Conservation (phyloP, 2,329 filamentous ascomycete genomes). For the Taxawa tesnikishii region DNA sequence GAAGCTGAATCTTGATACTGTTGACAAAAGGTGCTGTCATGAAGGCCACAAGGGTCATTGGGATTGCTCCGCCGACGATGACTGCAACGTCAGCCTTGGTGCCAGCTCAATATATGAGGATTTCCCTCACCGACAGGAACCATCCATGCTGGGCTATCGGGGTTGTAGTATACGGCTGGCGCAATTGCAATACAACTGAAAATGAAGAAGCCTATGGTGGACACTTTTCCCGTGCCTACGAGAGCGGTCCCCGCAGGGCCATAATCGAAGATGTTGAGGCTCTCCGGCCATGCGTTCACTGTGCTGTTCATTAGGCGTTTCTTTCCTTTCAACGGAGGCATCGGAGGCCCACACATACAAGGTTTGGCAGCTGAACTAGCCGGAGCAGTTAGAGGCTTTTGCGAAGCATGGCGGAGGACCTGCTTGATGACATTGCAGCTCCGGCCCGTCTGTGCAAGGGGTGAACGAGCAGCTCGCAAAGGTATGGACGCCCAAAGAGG, state of each 20-base stretch:
- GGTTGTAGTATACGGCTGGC: slow-evolving; percentile 39
- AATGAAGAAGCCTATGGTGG: slow-evolving; percentile 55
- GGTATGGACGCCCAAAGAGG: too few species aligned
- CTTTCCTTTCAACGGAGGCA: too few species aligned
- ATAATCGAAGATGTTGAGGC: slow-evolving; percentile 62
- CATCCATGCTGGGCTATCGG: slow-evolving; percentile 30
- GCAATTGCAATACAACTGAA: slow-evolving; percentile 54
- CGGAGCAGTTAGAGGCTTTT: too few species aligned
- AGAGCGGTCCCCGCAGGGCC: slow-evolving; percentile 56
- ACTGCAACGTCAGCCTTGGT: slow-evolving; percentile 27
- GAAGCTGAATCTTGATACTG: slow-evolving; percentile 58
- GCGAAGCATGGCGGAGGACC: too few species aligned
- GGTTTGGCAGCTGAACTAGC: too few species aligned
- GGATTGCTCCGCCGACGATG: slow-evolving; percentile 47
- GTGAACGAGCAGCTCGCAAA: too few species aligned
- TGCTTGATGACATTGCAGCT: too few species aligned
- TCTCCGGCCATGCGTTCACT: slow-evolving; percentile 39
- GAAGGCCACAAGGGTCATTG: slow-evolving; percentile 52
- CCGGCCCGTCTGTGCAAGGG: too few species aligned
- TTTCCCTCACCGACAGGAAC: slow-evolving; percentile 24
- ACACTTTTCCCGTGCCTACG: slow-evolving; percentile 58
- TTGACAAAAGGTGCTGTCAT: slow-evolving; percentile 59
- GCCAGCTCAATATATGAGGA: slow-evolving; percentile 1
- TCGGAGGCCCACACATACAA: too few species aligned
- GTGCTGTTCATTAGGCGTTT: too few species aligned